Base-by-base conservation (phyloP, 2,329 filamentous ascomycete species). In the Ascochyta fabae region DNA sequence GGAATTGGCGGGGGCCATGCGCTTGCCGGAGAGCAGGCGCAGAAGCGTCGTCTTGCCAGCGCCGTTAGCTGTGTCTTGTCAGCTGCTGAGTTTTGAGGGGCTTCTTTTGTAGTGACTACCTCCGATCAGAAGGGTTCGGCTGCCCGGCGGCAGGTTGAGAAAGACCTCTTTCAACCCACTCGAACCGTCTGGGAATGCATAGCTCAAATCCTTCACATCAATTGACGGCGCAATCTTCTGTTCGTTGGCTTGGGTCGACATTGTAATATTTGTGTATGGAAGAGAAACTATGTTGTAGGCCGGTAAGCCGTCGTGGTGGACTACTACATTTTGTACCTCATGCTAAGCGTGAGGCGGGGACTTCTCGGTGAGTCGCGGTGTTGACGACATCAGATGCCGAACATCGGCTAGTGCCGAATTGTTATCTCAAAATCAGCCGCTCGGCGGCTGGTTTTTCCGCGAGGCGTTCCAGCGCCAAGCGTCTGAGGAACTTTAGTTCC, bases 41-140 rank as follows among this genome's bases (percentile, higher is more conserved):
- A 99, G 88, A 53, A 99, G 88, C 0, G 95, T 99, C 8, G 95
- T 98, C 80, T 99, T 99, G 64, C 95, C 95, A 19, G 95, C 94
- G 61, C 95, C 95, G 77, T 99, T 99, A 74, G 95, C 86, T 87
- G 64, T 12, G 6, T 5, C n/a, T 16, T 22, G 22, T 60, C 3
- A 50, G 29, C 33, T 4, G 6, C 10, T 19, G 26, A 3, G 7
- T 19, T 16, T 13, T 1, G 2, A n/a, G 10, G 5, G 9, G 13
- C 6, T 34, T 66, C 23, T 52, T 7, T 27, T 15, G 36, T 19
- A 35, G 23, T 16, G 64, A 68, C 72, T 79, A 86, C 85, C 94
- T 68, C 95, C 95, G 71, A 98, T 96, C 36, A 98, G 84, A 13
- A 98, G 85, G 1, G 94, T 96, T 59, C 95, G 89, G 56, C 91